Percentiles rank a stretch among this genome's conserved stretches.
Conservation (phyloP, 2,329 filamentous ascomycete genomes). For the Alternaria atra region DNA sequence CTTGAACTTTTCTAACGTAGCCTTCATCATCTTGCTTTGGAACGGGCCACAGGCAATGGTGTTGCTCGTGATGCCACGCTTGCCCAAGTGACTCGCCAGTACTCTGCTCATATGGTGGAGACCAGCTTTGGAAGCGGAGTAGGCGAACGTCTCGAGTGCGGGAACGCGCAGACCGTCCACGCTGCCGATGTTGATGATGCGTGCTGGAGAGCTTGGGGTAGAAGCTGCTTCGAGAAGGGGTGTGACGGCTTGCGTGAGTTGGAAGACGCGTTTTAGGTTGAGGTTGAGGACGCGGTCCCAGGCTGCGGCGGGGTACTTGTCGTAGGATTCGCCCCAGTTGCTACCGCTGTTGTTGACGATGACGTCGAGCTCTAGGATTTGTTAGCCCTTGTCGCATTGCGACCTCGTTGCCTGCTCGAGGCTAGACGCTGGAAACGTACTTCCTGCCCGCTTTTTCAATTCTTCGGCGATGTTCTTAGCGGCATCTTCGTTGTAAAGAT, state of each 20-base stretch:
- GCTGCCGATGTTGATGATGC: slow-evolving; percentile 72
- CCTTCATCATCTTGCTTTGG: slow-evolving; percentile 77
- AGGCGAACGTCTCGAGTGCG: slow-evolving; percentile 66
- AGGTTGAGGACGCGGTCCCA: slow-evolving; percentile 68
- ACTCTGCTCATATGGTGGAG: slow-evolving; percentile 71
- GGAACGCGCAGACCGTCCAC: slow-evolving; percentile 71
- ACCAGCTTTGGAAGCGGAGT: slow-evolving; percentile 70
- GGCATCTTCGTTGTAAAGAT: slow-evolving; percentile 70
- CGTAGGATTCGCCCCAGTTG: slow-evolving; percentile 70
- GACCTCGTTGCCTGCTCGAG: too few species aligned
- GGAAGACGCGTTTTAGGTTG: slow-evolving; percentile 72
- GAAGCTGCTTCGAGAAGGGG: slow-evolving; percentile 67
- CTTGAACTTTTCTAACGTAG: slow-evolving; percentile 68
- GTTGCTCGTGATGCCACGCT: slow-evolving; percentile 70
- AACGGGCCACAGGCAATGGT: slow-evolving; percentile 77
- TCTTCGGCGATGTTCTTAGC: slow-evolving; percentile 67
- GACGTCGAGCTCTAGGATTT: slow-evolving; percentile 62
- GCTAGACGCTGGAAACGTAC: slow-evolving; percentile 28
- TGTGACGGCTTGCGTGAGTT: slow-evolving; percentile 69
- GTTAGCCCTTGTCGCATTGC: neutral
- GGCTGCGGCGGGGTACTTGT: slow-evolving; percentile 61
- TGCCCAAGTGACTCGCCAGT: slow-evolving; percentile 69
- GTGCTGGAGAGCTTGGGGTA: slow-evolving; percentile 57
- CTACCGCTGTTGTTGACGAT: slow-evolving; percentile 73
- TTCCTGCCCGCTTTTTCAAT: slow-evolving; percentile 61